phyloP scores from a whole-genome alignment of 1,284 basidiomycete genomes.

The Apiotrichum gamsii region DNA sequence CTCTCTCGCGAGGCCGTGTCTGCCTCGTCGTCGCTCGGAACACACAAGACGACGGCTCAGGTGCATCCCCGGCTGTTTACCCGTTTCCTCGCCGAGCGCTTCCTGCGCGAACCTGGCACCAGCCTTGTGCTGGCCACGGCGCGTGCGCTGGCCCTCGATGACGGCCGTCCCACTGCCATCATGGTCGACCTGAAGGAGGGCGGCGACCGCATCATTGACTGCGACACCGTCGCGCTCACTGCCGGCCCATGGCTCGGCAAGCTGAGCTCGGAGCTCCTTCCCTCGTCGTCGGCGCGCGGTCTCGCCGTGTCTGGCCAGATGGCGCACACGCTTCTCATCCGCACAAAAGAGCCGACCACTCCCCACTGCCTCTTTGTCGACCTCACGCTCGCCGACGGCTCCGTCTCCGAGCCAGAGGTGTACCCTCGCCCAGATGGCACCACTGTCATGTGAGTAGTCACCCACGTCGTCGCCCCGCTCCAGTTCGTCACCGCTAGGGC shows the following conservation, averaged over 20 bases:
- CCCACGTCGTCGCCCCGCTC: no score
- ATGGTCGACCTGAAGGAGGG: constrained; percentile 21
- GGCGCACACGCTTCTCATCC: constrained; percentile 51
- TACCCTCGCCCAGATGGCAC: constrained; percentile 49
- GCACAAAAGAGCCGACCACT: constrained; percentile 36
- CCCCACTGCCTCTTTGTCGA: constrained; percentile 52
- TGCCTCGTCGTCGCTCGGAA: constrained; percentile 37
- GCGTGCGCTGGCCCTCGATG: constrained; percentile 16
- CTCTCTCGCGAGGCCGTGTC: constrained; percentile 24
- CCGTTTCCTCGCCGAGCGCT: constrained; percentile 59
- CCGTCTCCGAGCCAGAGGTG: constrained; percentile 49
- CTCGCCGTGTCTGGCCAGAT: constrained; percentile 46
- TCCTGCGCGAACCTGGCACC: constrained; percentile 31
- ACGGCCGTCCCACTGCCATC: constrained; percentile 5
- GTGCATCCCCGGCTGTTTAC: constrained; percentile 55
- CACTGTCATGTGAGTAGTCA: constrained; percentile 38
- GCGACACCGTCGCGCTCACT: constrained; percentile 59
- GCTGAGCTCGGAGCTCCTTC: constrained; percentile 53
- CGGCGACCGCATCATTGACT: constrained; percentile 44
- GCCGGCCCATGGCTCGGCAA: constrained; percentile 81
- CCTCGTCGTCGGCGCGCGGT: constrained; percentile 45
- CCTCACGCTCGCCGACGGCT: constrained; percentile 50
- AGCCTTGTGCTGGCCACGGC: constrained; percentile 33
- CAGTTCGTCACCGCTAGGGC: no score
- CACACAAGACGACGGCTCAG: constrained; percentile 40